These are phyloP conservation scores for Biscogniauxia sp. DNA, from an alignment of 2,329 filamentous ascomycete species.

Conservation along the genomic window DNA sequence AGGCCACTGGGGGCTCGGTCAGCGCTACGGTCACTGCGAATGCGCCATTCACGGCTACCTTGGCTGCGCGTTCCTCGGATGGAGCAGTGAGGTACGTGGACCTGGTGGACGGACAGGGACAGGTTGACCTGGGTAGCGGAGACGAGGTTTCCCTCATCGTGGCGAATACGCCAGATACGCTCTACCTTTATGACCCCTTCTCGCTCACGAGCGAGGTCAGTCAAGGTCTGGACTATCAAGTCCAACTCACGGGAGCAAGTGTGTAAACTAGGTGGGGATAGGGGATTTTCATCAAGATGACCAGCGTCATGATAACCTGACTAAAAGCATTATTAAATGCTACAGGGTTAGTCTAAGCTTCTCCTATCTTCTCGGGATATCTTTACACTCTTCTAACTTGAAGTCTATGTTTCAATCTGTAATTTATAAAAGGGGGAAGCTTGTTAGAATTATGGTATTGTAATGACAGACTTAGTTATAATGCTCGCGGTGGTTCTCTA, in stretches of 20 bases:
- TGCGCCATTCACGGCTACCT: conserved; percentile 39
- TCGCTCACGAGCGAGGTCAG: conserved; percentile 35
- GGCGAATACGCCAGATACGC: conserved; percentile 44
- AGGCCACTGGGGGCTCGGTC: conserved; percentile 30
- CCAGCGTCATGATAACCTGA: background rate
- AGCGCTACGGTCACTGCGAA: conserved; percentile 34
- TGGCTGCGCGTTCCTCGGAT: conserved; percentile 36
- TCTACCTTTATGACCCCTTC: conserved; percentile 45
- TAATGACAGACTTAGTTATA: background rate
- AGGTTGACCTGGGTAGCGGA: conserved; percentile 32
- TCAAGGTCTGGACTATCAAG: conserved; percentile 37
- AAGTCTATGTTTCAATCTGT: too few relatives aligned
- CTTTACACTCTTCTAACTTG: too few relatives aligned
- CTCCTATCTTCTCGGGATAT: too few relatives aligned
- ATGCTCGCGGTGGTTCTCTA: background rate
- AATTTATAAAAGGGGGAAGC: too few relatives aligned
- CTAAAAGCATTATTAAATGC: too few relatives aligned
- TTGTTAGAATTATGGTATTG: too few relatives aligned
- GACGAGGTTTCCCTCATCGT: conserved; percentile 47
- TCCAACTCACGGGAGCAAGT: conserved; percentile 24
- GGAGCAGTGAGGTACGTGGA: conserved; percentile 38
- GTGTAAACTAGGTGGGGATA: conserved; percentile 5
- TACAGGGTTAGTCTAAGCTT: too few relatives aligned
- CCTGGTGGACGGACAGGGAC: conserved; percentile 33
- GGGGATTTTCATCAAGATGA: background rate